phyloP scores from a whole-genome alignment of 768 basidiomycete genomes.

The Phaeolepiota aurea region DNA sequence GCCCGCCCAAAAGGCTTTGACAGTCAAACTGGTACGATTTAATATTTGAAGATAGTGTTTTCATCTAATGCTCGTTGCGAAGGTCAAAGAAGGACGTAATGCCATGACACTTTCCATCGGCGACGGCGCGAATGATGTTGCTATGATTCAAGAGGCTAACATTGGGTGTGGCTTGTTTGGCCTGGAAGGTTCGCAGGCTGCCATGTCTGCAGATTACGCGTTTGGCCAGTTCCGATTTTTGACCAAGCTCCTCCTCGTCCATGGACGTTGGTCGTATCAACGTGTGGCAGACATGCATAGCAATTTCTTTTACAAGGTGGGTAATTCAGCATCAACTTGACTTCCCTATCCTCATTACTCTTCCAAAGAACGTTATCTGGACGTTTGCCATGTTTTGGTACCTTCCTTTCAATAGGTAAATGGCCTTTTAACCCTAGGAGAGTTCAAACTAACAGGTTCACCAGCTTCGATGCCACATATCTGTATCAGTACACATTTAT shows the following conservation, averaged over 20 bases:
- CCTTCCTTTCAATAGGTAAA: constrained; percentile 78
- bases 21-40: constrained; percentile 74
- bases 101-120: constrained; percentile 97
- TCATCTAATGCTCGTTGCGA: constrained; percentile 6
- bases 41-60: too few species aligned
- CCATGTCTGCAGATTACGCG: constrained; percentile 98
- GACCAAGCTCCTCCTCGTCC: constrained; percentile 85
- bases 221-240: constrained; percentile 96
- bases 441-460: too few species aligned
- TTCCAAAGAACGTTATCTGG: constrained; percentile 77
- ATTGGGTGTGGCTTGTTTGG: constrained; percentile 92
- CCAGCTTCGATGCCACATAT: constrained; percentile 89
- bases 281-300: constrained; percentile 95
- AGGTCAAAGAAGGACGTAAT: constrained; percentile 93
- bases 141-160: constrained; percentile 99
- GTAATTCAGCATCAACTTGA: constrained; percentile 8
- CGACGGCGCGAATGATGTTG: constrained; percentile 96
- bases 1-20: constrained; percentile 96
- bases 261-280: constrained; percentile 96
- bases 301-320: constrained; percentile 97
- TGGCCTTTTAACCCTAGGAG: constrained; percentile 7
- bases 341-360: constrained; percentile 6
- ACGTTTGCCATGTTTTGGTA: constrained; percentile 94
- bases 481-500: constrained; percentile 94
- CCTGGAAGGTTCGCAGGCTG: constrained; percentile 94